These are phyloP conservation scores for Rubia balearica DNA, from an alignment of 305 asterid genomes.

Conservation along the genomic window DNA sequence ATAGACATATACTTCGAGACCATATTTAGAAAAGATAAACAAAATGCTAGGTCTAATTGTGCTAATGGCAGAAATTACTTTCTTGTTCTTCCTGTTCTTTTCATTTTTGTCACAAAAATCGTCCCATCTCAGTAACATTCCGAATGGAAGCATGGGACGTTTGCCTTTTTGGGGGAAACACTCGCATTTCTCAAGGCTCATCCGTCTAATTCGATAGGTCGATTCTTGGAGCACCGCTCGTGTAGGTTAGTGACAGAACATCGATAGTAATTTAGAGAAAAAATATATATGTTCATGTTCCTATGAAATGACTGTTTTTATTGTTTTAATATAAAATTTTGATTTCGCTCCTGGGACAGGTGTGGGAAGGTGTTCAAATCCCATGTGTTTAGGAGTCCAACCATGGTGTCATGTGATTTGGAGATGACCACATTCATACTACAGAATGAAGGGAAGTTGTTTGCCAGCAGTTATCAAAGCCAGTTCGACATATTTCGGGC, in stretches of 20 bases:
- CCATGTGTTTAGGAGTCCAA: conserved; percentile 54
- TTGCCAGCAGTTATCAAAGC: conserved; percentile 49
- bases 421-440: conserved; percentile 51
- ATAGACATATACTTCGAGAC: too few species aligned
- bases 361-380: conserved; percentile 65
- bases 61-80: conserved; percentile 11
- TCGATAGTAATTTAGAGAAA: too few species aligned
- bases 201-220: conserved; percentile 46
- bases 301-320: neutral
- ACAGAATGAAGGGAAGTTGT: conserved; percentile 56
- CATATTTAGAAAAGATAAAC: neutral
- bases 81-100: conserved; percentile 21
- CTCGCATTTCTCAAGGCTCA: conserved; percentile 56
- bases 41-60: neutral
- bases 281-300: too few species aligned
- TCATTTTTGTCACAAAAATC: conserved; percentile 15
- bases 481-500: conserved; percentile 54
- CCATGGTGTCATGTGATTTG: conserved; percentile 65
- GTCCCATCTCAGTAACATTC: conserved; percentile 7
- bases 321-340: neutral
- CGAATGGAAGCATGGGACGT: conserved; percentile 47
- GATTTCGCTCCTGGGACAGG: conserved; percentile 18
- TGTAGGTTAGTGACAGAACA: neutral
- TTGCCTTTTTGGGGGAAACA: conserved; percentile 70
- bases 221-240: conserved; percentile 46